A percentile compares a stretch with the other conserved stretches of the same genome.
These are phyloP conservation scores for Boletus rubescentipes DNA, from an alignment of 768 basidiomycete species.

Conservation along the genomic window DNA sequence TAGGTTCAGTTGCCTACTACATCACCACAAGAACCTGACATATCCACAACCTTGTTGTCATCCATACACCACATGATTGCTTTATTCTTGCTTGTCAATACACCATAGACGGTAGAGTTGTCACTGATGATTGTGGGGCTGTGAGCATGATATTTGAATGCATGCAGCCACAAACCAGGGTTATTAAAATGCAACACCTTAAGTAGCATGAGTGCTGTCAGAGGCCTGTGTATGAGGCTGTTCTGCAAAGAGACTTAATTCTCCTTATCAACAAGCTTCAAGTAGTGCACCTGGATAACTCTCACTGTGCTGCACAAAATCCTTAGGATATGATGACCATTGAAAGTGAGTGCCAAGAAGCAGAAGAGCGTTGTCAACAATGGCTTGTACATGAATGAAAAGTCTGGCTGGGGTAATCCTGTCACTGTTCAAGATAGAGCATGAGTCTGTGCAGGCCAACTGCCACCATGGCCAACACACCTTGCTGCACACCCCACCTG, in stretches of 20 bases:
- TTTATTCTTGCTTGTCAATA: conserved; percentile 37
- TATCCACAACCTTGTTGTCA: conserved; percentile 61
- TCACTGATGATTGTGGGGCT: conserved; percentile 61
- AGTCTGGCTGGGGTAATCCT: conserved; percentile 50
- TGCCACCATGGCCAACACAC: conserved; percentile 28
- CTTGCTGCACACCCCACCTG: conserved; percentile 40
- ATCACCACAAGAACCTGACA: conserved; percentile 38
- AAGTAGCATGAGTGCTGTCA: conserved; percentile 77
- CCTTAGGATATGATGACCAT: conserved; percentile 78
- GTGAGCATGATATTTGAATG: conserved; percentile 69
- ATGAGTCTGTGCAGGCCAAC: not conserved
- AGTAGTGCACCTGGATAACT: conserved; percentile 61
- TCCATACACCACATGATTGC: conserved; percentile 59
- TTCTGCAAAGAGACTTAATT: conserved; percentile 40
- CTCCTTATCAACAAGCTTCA: not conserved
- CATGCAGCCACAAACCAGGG: conserved; percentile 44
- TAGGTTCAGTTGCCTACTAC: not conserved
- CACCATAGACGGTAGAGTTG: conserved; percentile 46
- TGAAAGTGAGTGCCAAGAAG: conserved; percentile 85
- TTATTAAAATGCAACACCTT: conserved; percentile 55
- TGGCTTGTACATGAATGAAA: conserved; percentile 67
- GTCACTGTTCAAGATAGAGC: conserved; percentile 38
- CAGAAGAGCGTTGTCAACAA: conserved; percentile 75
- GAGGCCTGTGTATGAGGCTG: conserved; percentile 83
- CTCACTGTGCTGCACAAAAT: conserved; percentile 63